Evolutionary conservation across 1,284 basidiomycete genomes (phyloP).

Genomic region (Irpex sp.): DNA sequence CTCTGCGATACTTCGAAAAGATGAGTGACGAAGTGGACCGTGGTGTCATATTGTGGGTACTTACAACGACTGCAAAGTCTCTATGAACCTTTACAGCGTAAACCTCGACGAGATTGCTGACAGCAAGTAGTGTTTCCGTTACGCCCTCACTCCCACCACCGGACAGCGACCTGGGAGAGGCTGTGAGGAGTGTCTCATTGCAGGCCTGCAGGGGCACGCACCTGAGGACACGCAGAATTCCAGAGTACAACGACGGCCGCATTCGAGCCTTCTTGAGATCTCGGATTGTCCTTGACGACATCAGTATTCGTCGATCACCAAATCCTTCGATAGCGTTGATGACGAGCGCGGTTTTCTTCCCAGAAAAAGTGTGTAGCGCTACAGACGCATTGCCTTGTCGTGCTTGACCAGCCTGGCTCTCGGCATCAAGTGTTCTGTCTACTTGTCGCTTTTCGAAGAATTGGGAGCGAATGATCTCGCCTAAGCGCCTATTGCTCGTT

Average conservation of each 20-base stretch:
- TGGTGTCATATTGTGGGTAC: background rate
- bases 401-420: background rate
- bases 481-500: too few species aligned
- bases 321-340: background rate
- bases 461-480: too few species aligned
- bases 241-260: constrained; percentile 1
- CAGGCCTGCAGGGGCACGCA: background rate
- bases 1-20: background rate
- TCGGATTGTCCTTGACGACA: constrained; percentile 2
- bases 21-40: background rate
- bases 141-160: background rate
- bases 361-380: background rate
- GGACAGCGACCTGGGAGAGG: background rate
- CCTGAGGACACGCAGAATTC: background rate
- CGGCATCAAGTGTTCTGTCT: background rate
- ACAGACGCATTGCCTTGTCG: background rate
- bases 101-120: background rate
- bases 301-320: background rate
- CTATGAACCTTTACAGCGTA: background rate
- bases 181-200: background rate
- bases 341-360: constrained; percentile 3
- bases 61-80: background rate
- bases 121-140: background rate
- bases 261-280: background rate
- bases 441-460: too few species aligned